These are phyloP conservation scores for Catharanthus roseus DNA, from an alignment of 257 asterid species.

Conservation along the genomic window DNA sequence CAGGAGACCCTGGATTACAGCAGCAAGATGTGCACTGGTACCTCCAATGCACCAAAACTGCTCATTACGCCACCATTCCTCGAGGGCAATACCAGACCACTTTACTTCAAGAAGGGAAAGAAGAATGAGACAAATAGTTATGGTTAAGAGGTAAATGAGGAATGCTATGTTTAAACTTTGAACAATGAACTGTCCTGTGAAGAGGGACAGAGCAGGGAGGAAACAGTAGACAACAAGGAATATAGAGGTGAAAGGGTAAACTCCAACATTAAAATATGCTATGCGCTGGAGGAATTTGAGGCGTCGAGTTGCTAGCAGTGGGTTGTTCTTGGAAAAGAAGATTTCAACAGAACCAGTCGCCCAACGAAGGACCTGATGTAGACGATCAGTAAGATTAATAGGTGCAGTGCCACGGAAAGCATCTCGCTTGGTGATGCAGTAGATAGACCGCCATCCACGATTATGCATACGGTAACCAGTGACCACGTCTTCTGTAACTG, in stretches of 20 bases:
- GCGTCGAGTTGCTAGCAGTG: slow-evolving; percentile 63
- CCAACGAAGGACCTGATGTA: slow-evolving; percentile 98
- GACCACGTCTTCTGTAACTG: slow-evolving; percentile 95
- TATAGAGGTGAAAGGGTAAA: slow-evolving; percentile 91
- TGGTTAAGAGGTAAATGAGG: slow-evolving; percentile 60
- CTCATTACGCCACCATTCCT: slow-evolving; percentile 95
- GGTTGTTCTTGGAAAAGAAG: slow-evolving; percentile 86
- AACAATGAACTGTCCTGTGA: slow-evolving; percentile 87
- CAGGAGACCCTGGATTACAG: slow-evolving; percentile 81
- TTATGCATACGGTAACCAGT: slow-evolving; percentile 99
- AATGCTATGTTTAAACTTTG: slow-evolving; percentile 48
- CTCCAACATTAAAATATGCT: slow-evolving; percentile 90
- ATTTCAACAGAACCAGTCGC: slow-evolving; percentile 97
- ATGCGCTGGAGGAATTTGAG: slow-evolving; percentile 87
- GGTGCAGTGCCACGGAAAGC: slow-evolving; percentile 96
- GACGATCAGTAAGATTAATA: slow-evolving; percentile 85
- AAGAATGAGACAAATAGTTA: slow-evolving; percentile 52
- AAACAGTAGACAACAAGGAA: slow-evolving; percentile 80
- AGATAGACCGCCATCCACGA: slow-evolving; percentile 94
- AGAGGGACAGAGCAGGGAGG: slow-evolving; percentile 86
- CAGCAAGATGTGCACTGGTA: slow-evolving; percentile 75
- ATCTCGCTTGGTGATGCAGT: slow-evolving; percentile 90
- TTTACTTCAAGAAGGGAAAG: slow-evolving; percentile 88
- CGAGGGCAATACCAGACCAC: slow-evolving; percentile 88
- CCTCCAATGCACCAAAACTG: slow-evolving; percentile 98